Conservation (phyloP, 148 eudicot species). For the Cornus kousa region DNA sequence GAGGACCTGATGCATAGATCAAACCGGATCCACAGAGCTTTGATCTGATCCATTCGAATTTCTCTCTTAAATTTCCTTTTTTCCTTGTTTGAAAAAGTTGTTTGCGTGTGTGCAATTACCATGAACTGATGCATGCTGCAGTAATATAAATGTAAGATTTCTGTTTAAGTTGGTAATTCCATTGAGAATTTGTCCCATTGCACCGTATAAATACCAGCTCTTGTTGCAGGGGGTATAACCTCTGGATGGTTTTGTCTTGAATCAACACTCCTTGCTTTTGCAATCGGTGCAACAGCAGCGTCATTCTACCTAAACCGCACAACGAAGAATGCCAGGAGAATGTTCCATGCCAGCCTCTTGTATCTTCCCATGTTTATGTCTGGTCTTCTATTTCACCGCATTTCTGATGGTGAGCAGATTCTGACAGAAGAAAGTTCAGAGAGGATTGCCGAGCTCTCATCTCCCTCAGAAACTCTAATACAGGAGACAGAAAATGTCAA, state of each 20-base stretch:
- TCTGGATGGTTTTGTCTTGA: constrained; percentile 96
- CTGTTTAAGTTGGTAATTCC: neutral
- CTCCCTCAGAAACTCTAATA: constrained; percentile 20
- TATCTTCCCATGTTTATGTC: constrained; percentile 97
- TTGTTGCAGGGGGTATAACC: constrained; percentile 79
- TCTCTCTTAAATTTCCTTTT: too few relatives aligned
- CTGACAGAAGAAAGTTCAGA: constrained; percentile 21
- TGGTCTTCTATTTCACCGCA: constrained; percentile 80
- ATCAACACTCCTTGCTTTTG: constrained; percentile 75
- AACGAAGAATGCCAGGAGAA: constrained; percentile 72
- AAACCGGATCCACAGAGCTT: too few relatives aligned
- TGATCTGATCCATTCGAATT: too few relatives aligned
- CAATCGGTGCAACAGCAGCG: constrained; percentile 65
- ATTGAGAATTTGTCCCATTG: neutral
- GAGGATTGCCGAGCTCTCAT: constrained; percentile 8
- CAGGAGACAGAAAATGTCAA: constrained; percentile 13
- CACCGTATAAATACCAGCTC: neutral
- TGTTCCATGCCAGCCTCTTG: constrained; percentile 95
- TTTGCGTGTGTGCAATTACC: neutral
- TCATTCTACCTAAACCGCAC: constrained; percentile 70
- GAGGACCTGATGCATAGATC: too few relatives aligned
- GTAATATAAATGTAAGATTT: neutral
- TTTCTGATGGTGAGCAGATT: constrained; percentile 47
- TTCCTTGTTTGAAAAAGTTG: too few relatives aligned
- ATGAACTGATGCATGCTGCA: neutral